Percentiles rank a stretch among this genome's conserved stretches.
Conservation (phyloP, 495 filamentous ascomycete species). For the Talaromyces adpressus region DNA sequence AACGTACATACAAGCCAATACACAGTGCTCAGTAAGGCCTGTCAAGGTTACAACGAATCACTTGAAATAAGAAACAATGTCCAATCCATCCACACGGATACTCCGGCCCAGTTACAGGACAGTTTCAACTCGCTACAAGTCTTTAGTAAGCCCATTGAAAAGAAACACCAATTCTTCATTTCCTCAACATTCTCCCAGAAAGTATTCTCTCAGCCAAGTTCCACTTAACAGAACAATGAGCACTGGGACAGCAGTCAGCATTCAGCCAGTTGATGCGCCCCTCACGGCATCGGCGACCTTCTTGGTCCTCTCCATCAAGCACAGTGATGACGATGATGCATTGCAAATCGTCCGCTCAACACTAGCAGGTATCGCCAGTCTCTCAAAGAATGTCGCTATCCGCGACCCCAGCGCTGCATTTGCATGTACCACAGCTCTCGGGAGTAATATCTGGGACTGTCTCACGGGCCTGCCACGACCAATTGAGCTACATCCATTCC, state of each 20-base stretch:
- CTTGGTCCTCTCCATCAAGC: slow-evolving; percentile 37
- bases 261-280: slow-evolving; percentile 41
- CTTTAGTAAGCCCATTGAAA: not conserved
- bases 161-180: not conserved
- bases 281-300: slow-evolving; percentile 46
- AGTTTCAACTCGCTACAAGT: not conserved
- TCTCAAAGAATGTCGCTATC: slow-evolving; percentile 48
- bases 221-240: not conserved
- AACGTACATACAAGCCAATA: too few relatives aligned
- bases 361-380: slow-evolving; percentile 33
- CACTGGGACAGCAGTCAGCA: slow-evolving; percentile 16
- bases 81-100: not conserved
- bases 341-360: slow-evolving; percentile 34
- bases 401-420: slow-evolving; percentile 43
- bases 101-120: not conserved
- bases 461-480: slow-evolving; percentile 39
- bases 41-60: too few relatives aligned
- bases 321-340: slow-evolving; percentile 20
- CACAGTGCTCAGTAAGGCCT: too few relatives aligned
- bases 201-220: not conserved
- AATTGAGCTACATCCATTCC: slow-evolving; percentile 46
- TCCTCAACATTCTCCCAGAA: not conserved
- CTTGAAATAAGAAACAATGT: not conserved
- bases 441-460: slow-evolving; percentile 40
- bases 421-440: slow-evolving; percentile 48